These are phyloP conservation scores for Saccharomyces uvarum DNA, from an alignment of 1,139 yeast genomes.

Conservation along the genomic window DNA sequence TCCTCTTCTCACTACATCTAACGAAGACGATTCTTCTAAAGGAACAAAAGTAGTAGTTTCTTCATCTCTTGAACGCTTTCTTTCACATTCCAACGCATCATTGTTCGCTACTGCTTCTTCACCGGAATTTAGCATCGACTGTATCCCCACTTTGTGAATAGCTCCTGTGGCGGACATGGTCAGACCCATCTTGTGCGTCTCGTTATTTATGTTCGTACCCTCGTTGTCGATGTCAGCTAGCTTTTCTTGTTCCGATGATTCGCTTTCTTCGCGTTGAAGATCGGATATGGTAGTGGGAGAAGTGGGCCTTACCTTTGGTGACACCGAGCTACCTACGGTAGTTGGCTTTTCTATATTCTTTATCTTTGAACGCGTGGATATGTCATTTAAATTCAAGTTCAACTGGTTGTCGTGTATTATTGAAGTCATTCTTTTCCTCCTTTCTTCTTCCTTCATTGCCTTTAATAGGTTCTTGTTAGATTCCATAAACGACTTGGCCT, in stretches of 20 bases:
- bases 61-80: not conserved
- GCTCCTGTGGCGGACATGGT: conserved; percentile 3
- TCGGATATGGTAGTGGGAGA: not conserved
- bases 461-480: conserved; percentile 26
- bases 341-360: not conserved
- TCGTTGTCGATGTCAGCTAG: not conserved
- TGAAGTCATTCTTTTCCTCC: conserved; percentile 27
- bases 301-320: conserved; percentile 4
- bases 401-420: conserved; percentile 12
- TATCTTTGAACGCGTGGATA: not conserved
- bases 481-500: conserved; percentile 30
- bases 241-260: not conserved
- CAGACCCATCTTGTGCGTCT: not conserved
- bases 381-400: not conserved
- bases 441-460: conserved; percentile 31
- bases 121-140: conserved; percentile 19
- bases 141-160: conserved; percentile 20
- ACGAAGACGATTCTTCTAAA: not conserved
- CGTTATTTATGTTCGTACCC: not conserved
- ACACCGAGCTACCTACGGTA: not conserved
- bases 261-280: not conserved
- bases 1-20: not conserved
- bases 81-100: conserved; percentile 4
- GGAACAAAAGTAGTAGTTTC: not conserved
- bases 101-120: conserved; percentile 6